Conservation (phyloP, 768 basidiomycete genomes). For the Termitomyces sp. region DNA sequence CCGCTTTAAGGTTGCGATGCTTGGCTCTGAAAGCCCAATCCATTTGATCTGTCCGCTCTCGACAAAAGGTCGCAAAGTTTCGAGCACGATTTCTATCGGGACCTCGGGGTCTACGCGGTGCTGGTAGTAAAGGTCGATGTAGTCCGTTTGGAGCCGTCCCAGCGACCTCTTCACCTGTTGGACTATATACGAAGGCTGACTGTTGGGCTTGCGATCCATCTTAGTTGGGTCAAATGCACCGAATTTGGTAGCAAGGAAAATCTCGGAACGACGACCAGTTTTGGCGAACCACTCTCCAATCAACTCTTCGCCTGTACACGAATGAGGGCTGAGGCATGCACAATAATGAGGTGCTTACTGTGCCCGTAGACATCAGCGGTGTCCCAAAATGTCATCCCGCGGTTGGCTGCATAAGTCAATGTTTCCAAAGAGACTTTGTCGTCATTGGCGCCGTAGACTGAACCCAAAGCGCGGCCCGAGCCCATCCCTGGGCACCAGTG, state of each 20-base stretch:
- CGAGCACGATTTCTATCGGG: conserved; percentile 39
- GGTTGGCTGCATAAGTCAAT: conserved; percentile 17
- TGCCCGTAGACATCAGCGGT: conserved; percentile 40
- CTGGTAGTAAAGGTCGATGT: conserved; percentile 41
- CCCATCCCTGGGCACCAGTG: neutral
- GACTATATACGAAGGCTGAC: conserved; percentile 25
- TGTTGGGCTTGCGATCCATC: conserved; percentile 19
- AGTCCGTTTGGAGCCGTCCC: conserved; percentile 31
- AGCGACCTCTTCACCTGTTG: conserved; percentile 33
- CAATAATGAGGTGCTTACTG: conserved; percentile 15
- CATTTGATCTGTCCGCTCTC: conserved; percentile 28
- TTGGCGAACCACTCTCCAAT: conserved; percentile 34
- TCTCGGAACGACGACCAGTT: conserved; percentile 43
- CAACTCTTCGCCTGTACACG: conserved; percentile 5
- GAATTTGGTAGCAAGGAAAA: conserved; percentile 59
- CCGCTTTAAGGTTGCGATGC: conserved; percentile 36
- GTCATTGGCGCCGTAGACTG: conserved; percentile 27
- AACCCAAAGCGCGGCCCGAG: neutral
- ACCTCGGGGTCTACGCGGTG: conserved; percentile 35
- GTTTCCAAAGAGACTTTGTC: conserved; percentile 12
- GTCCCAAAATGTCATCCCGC: conserved; percentile 38
- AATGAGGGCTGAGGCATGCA: neutral
- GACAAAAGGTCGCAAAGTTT: conserved; percentile 3
- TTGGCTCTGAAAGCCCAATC: conserved; percentile 47
- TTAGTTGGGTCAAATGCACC: conserved; percentile 1